phyloP scores from a whole-genome alignment of 371 early-diverging fungal species.

The Syncephalastrum contaminatum region DNA sequence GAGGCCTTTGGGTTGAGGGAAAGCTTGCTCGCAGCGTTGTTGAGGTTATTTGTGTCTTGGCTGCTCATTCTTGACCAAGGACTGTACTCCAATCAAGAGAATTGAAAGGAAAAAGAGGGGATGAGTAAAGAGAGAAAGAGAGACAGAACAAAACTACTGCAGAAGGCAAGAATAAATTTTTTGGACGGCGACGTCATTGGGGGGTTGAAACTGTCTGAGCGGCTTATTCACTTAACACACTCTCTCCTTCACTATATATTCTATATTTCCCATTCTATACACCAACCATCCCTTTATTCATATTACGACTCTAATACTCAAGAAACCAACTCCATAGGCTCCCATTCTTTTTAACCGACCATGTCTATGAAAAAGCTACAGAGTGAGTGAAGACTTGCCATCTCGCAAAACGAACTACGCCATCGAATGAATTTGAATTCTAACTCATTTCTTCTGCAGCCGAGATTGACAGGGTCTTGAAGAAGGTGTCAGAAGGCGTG shows the following conservation, averaged over 20 bases:
- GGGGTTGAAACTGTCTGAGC: too few species aligned
- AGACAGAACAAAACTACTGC: too few species aligned
- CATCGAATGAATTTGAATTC: too few species aligned
- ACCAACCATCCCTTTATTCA: too few species aligned
- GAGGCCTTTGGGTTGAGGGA: conserved; percentile 31
- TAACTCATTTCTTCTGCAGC: conserved; percentile 30
- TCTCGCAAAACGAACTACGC: background rate
- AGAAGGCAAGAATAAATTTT: too few species aligned
- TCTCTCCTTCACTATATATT: background rate
- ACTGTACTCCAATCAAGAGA: too few species aligned
- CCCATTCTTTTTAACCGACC: background rate
- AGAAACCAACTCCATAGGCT: too few species aligned
- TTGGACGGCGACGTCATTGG: too few species aligned
- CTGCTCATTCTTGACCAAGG: conserved; percentile 6
- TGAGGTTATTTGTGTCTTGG: conserved; percentile 21
- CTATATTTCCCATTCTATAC: too few species aligned
- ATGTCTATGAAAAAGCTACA: conserved; percentile 44
- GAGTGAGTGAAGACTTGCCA: conserved; percentile 19
- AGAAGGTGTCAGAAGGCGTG: conserved; percentile 95
- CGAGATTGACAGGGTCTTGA: conserved; percentile 93
- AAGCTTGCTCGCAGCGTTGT: conserved; percentile 24
- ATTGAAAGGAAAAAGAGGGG: too few species aligned
- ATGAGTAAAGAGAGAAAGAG: too few species aligned
- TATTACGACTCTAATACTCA: too few species aligned
- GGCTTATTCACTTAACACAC: background rate